Conservation (phyloP, 805 yeast genomes). For the Ogataea parapolymorpha region DNA sequence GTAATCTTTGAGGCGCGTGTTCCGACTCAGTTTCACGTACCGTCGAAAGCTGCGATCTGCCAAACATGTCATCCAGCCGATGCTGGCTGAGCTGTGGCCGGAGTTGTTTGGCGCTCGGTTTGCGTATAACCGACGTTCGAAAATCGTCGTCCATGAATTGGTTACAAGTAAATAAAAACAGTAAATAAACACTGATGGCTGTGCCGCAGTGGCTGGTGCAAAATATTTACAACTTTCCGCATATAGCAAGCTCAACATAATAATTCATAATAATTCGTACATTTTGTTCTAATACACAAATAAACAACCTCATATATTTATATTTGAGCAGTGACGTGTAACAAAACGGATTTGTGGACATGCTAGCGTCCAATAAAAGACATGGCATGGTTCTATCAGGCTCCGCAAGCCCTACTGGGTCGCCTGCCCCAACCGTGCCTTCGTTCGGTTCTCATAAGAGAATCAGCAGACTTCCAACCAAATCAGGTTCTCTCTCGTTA, state of each 20-base stretch:
- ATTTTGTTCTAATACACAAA: conserved; percentile 4
- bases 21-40: conserved; percentile 24
- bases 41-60: conserved; percentile 19
- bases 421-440: not conserved
- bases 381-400: conserved; percentile 21
- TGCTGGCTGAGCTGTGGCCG: conserved; percentile 16
- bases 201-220: conserved; percentile 8
- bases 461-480: conserved; percentile 10
- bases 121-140: conserved; percentile 23
- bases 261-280: conserved; percentile 1
- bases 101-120: conserved; percentile 8
- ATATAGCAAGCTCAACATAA: conserved; percentile 7
- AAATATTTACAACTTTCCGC: conserved; percentile 14
- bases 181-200: not conserved
- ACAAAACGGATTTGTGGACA: conserved; percentile 6
- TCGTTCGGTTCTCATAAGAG: conserved; percentile 6
- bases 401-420: conserved; percentile 1
- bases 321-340: conserved; percentile 7
- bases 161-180: not conserved
- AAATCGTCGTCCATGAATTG: conserved; percentile 7
- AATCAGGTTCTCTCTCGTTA: conserved; percentile 17
- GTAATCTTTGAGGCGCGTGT: conserved; percentile 10
- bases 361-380: conserved; percentile 17
- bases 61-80: conserved; percentile 17
- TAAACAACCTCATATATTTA: conserved; percentile 7